Conservation (phyloP, 2,329 filamentous ascomycete genomes). For the Colletotrichum neosansevieriae region DNA sequence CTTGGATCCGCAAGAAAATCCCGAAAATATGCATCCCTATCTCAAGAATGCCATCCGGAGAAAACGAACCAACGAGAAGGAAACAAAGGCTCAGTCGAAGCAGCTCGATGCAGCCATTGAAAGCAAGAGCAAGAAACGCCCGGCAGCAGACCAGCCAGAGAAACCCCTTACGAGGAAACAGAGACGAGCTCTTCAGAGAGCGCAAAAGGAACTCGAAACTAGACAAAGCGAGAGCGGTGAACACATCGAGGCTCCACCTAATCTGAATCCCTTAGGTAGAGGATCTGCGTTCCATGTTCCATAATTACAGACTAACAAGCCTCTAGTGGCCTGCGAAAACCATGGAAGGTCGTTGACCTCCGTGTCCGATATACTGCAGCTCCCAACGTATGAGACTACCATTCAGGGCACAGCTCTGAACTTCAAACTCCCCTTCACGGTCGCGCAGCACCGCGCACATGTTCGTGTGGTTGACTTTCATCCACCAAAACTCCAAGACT, state of each 20-base stretch:
- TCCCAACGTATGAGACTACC: constrained; percentile 55
- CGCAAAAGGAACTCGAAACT: constrained; percentile 24
- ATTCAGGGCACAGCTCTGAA: constrained; percentile 53
- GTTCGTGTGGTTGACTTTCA: constrained; percentile 87
- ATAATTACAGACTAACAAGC: background rate
- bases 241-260: constrained; percentile 43
- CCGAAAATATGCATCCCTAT: constrained; percentile 58
- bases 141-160: constrained; percentile 30
- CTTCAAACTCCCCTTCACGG: constrained; percentile 76
- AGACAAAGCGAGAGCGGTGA: constrained; percentile 44
- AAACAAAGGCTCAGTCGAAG: constrained; percentile 55
- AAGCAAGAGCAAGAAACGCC: constrained; percentile 42
- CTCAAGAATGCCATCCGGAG: constrained; percentile 71
- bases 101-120: constrained; percentile 45
- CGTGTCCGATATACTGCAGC: constrained; percentile 56
- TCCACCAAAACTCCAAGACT: constrained; percentile 78
- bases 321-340: constrained; percentile 62
- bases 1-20: constrained; percentile 56
- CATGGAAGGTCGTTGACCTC: constrained; percentile 49
- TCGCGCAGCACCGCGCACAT: constrained; percentile 75
- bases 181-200: constrained; percentile 37
- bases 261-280: constrained; percentile 50
- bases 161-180: constrained; percentile 44
- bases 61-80: constrained; percentile 72
- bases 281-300: background rate